These are phyloP conservation scores for Chaetomium olivaceum DNA, from an alignment of 2,329 filamentous ascomycete genomes.

Conservation along the genomic window DNA sequence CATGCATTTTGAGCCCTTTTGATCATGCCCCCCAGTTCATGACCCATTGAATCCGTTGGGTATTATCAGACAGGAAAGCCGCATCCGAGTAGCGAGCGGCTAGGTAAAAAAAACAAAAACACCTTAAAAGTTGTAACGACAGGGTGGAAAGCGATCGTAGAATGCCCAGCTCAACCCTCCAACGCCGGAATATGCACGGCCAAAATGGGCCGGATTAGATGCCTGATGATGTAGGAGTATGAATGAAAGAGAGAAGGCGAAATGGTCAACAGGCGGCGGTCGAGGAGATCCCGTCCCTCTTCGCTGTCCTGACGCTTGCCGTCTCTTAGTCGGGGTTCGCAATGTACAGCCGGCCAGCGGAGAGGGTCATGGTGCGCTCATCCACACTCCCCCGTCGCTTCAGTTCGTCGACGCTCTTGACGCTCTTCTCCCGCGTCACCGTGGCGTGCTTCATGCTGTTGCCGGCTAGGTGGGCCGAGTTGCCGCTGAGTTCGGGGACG, in stretches of 20 bases:
- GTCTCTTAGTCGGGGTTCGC: slow-evolving; percentile 73
- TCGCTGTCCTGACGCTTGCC: neutral
- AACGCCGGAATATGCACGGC: slow-evolving; percentile 10
- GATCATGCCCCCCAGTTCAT: neutral
- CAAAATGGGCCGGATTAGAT: neutral
- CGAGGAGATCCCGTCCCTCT: slow-evolving; percentile 7
- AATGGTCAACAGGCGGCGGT: neutral
- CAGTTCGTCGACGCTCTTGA: slow-evolving; percentile 70
- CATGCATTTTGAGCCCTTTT: neutral
- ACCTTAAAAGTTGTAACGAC: slow-evolving; percentile 1
- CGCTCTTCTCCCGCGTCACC: slow-evolving; percentile 64
- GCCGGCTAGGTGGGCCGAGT: slow-evolving; percentile 52
- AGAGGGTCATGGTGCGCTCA: slow-evolving; percentile 76
- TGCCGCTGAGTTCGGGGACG: slow-evolving; percentile 54
- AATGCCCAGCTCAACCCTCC: slow-evolving; percentile 8
- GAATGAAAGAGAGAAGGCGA: neutral
- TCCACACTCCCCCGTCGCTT: slow-evolving; percentile 78
- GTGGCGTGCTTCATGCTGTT: slow-evolving; percentile 61
- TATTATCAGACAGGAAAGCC: slow-evolving; percentile 14
- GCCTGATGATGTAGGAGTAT: neutral
- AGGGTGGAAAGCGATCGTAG: slow-evolving; percentile 15
- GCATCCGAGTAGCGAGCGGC: slow-evolving; percentile 10
- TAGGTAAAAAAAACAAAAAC: neutral
- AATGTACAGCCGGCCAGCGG: slow-evolving; percentile 73
- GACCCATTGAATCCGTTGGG: neutral